Evolutionary conservation across 768 basidiomycete species (phyloP).

Genomic region (Hericium rajendrae): DNA sequence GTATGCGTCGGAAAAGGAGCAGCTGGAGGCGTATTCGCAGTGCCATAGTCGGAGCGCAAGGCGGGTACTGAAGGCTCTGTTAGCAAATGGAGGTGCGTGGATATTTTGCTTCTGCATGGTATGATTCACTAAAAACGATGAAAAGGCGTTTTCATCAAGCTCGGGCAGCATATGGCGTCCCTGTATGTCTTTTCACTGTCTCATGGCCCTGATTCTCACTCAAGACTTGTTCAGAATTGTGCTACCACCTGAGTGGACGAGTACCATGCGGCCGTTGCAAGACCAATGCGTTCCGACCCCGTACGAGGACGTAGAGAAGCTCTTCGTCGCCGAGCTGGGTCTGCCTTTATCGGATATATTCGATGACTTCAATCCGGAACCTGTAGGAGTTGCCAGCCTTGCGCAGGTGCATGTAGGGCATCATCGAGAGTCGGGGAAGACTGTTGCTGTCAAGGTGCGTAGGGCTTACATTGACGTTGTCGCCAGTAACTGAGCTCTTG

Average conservation of each 20-base stretch:
- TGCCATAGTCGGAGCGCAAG: constrained; percentile 81
- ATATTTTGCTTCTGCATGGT: not conserved
- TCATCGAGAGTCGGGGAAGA: constrained; percentile 58
- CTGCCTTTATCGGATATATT: constrained; percentile 65
- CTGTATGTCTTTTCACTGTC: constrained; percentile 28
- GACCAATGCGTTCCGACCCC: constrained; percentile 91
- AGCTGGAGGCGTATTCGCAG: constrained; percentile 47
- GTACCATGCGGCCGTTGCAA: constrained; percentile 56
- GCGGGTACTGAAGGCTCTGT: constrained; percentile 71
- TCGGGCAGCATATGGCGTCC: constrained; percentile 84
- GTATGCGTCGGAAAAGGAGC: constrained; percentile 43
- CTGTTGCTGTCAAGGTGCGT: constrained; percentile 79
- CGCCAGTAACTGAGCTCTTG: constrained; percentile 6
- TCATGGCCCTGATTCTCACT: constrained; percentile 14
- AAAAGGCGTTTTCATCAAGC: constrained; percentile 60
- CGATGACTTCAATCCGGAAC: constrained; percentile 73
- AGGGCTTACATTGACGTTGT: not conserved
- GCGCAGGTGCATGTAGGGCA: constrained; percentile 91
- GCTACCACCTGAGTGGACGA: constrained; percentile 56
- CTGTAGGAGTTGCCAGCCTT: constrained; percentile 91
- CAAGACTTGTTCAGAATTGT: constrained; percentile 30
- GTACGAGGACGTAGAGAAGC: constrained; percentile 61
- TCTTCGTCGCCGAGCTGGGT: constrained; percentile 78
- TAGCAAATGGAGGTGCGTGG: constrained; percentile 74
- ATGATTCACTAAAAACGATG: not conserved